Evolutionary conservation across 306 rosid species (phyloP).

Genomic region (Vigna unguiculata): DNA sequence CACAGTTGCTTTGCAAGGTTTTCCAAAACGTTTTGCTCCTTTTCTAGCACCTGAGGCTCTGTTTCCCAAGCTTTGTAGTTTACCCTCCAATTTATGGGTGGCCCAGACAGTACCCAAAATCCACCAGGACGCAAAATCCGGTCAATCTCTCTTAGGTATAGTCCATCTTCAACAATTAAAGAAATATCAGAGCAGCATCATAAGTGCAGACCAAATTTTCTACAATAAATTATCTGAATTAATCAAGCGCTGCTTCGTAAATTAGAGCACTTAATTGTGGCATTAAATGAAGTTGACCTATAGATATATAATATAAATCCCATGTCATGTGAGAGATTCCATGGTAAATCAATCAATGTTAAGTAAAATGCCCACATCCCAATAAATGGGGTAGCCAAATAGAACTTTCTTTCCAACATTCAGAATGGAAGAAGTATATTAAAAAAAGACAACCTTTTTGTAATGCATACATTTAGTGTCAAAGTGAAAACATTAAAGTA

Average conservation of each 20-base stretch:
- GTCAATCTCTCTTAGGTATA: constrained; percentile 62
- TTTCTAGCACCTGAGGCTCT: constrained; percentile 49
- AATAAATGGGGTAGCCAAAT: background rate
- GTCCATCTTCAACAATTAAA: constrained; percentile 51
- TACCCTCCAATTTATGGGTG: constrained; percentile 70
- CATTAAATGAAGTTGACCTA: background rate
- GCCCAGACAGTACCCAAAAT: constrained; percentile 72
- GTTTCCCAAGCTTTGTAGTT: constrained; percentile 55
- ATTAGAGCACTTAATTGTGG: background rate
- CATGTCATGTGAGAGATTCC: background rate
- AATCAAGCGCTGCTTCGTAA: background rate
- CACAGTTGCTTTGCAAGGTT: constrained; percentile 60
- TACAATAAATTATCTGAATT: background rate
- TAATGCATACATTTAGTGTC: background rate
- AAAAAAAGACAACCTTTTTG: background rate
- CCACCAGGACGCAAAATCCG: constrained; percentile 67
- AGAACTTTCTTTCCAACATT: background rate
- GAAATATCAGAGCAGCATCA: constrained; percentile 26
- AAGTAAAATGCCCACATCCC: background rate
- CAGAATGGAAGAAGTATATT: background rate
- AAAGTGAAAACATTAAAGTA: constrained; percentile 32
- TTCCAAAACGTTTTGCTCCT: constrained; percentile 54
- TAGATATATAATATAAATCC: background rate
- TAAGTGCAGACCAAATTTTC: background rate
- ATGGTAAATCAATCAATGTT: background rate